Evolutionary conservation across 805 yeast genomes (phyloP).

Genomic region (Komagataella populi): DNA sequence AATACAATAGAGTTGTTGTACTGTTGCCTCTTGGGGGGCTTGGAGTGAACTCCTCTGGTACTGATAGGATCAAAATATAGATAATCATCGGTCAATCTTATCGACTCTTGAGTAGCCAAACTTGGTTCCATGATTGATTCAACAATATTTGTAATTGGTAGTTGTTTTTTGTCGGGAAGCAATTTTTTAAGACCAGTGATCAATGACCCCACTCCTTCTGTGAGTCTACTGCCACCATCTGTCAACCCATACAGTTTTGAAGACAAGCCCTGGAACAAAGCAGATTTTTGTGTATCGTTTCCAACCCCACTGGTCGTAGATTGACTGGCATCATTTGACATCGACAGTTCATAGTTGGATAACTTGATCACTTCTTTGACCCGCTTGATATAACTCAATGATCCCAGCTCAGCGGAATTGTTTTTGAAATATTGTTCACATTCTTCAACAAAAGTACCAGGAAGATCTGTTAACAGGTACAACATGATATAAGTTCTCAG

Average conservation of each 20-base stretch:
- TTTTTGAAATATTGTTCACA: constrained; percentile 49
- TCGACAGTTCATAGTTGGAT: constrained; percentile 8
- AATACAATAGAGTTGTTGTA: constrained; percentile 79
- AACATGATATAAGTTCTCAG: constrained; percentile 80
- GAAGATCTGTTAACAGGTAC: constrained; percentile 37
- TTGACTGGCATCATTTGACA: constrained; percentile 18
- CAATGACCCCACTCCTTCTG: constrained; percentile 83
- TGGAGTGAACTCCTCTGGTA: constrained; percentile 79
- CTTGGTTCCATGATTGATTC: constrained; percentile 85
- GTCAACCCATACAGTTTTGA: constrained; percentile 68
- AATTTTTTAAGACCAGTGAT: constrained; percentile 80
- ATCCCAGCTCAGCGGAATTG: constrained; percentile 43
- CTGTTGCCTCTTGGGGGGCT: constrained; percentile 74
- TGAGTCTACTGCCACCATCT: constrained; percentile 47
- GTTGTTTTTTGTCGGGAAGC: constrained; percentile 75
- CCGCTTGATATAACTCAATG: constrained; percentile 64
- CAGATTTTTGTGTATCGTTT: constrained; percentile 25
- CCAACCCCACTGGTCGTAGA: constrained; percentile 10
- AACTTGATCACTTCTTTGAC: constrained; percentile 66
- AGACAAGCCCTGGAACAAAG: constrained; percentile 60
- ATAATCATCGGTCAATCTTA: constrained; percentile 76
- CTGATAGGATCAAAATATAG: constrained; percentile 78
- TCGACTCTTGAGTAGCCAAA: constrained; percentile 45
- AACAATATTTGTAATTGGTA: constrained; percentile 83
- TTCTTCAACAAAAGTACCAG: constrained; percentile 33